Conservation (phyloP, 768 basidiomycete species). For the Psilocybe tampanensis region DNA sequence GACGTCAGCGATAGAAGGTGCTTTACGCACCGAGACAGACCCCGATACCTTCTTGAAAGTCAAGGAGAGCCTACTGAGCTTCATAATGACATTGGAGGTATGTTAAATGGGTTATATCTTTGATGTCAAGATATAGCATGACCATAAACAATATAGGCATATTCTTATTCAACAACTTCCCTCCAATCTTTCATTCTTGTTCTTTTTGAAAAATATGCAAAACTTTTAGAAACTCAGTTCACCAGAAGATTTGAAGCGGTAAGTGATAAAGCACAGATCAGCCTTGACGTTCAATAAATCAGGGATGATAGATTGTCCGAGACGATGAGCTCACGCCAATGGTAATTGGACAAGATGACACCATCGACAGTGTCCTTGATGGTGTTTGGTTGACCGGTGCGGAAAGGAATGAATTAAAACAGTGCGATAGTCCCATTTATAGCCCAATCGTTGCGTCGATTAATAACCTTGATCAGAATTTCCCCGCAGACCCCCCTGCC, state of each 20-base stretch:
- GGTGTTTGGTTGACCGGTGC: constrained; percentile 80
- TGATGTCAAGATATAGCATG: not conserved
- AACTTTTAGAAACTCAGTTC: constrained; percentile 80
- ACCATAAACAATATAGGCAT: constrained; percentile 54
- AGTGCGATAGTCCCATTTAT: constrained; percentile 44
- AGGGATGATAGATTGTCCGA: constrained; percentile 62
- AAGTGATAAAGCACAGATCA: constrained; percentile 20
- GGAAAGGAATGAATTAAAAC: constrained; percentile 60
- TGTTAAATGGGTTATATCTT: constrained; percentile 16
- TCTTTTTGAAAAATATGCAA: constrained; percentile 88
- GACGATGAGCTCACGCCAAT: constrained; percentile 92
- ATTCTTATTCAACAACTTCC: constrained; percentile 82
- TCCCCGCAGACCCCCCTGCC: constrained; percentile 75
- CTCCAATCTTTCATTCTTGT: constrained; percentile 85
- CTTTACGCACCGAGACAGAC: constrained; percentile 73
- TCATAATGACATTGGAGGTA: constrained; percentile 93
- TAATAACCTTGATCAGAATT: constrained; percentile 40
- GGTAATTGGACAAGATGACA: constrained; percentile 60
- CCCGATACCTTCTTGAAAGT: constrained; percentile 80
- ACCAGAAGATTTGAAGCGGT: constrained; percentile 82
- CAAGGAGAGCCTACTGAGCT: constrained; percentile 83
- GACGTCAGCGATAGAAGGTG: constrained; percentile 70
- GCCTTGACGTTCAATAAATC: not conserved
- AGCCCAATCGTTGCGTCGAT: not conserved
- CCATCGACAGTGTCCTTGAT: constrained; percentile 74